Base-by-base conservation (phyloP, 768 basidiomycete genomes). In the Kwoniella pini region DNA sequence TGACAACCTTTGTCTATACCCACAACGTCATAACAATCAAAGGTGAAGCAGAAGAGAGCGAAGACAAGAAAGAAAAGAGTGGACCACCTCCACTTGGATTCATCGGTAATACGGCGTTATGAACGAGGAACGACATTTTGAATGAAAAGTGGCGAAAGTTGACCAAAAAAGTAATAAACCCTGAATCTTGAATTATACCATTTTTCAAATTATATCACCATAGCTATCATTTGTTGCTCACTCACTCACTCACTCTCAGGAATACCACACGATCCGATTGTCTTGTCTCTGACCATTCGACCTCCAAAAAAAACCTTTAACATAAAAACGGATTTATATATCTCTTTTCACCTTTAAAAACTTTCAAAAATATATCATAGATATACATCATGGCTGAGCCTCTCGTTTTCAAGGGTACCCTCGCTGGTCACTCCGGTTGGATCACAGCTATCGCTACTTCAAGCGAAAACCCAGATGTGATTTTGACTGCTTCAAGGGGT, bases 401-500 rank as follows among this genome's bases (percentile, higher is more conserved):
- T 77, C 82, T 95, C 79, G 88, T 88, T 79, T 94, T 88, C 82
- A 86, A 95, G 77, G 93, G 93, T 74, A 88, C 91, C 68, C 82
- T 95, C 79, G 83, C 88, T 76, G 93, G 92, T 80, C 91, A 94
- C 86, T 88, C 90, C 78, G 91, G 91, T 82, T 95, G 91, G 91
- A 89, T 99, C 76, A 99, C 95, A 71, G 93, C 96, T 77, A 91
- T 99, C 76, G 96, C 96, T 58, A 96, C 95, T 75, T 91, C 90
- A 62, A 91, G 90, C 68, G 95, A 98, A 84, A 98, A 95, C 83
- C 96, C 94, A 46, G 94, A 99, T 80, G 91, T 96, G 88, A 94
- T 99, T 81, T 82, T 99, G 80, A 96, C 94, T 69, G 92, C 94
- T 69, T 98, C 96, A 65, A 87, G 96, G 82, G 93, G 93, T 96